Conservation (phyloP, 257 asterid genomes). For the Solanum appendiculatum region DNA sequence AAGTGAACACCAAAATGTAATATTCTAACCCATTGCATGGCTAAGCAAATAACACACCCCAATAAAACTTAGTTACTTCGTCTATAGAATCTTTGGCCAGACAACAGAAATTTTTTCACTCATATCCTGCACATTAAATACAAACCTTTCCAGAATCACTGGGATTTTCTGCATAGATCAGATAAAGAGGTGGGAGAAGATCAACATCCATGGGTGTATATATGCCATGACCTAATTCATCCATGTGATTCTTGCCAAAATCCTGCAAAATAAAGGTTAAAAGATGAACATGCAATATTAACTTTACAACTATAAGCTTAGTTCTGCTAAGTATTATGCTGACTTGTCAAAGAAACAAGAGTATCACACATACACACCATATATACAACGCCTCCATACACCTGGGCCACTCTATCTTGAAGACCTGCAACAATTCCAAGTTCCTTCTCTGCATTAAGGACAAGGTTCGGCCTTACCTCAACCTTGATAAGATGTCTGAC, state of each 20-base stretch:
- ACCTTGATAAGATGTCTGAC: slow-evolving; percentile 76
- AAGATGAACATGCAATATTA: background rate
- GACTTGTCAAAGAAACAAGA: background rate
- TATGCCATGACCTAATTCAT: slow-evolving; percentile 68
- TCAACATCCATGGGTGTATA: slow-evolving; percentile 57
- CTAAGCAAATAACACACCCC: background rate
- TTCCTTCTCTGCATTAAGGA: slow-evolving; percentile 89
- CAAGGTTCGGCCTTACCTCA: slow-evolving; percentile 78
- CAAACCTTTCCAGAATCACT: slow-evolving; percentile 94
- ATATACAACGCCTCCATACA: slow-evolving; percentile 88
- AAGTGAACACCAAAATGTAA: background rate
- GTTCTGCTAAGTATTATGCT: background rate
- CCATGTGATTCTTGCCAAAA: slow-evolving; percentile 71
- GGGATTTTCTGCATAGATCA: slow-evolving; percentile 87
- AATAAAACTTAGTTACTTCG: background rate
- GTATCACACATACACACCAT: slow-evolving; percentile 42
- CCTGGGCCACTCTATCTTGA: slow-evolving; percentile 96
- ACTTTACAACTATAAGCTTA: background rate
- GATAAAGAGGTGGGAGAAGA: slow-evolving; percentile 80
- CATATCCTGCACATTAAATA: background rate
- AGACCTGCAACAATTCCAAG: slow-evolving; percentile 97
- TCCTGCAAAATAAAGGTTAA: slow-evolving; percentile 33
- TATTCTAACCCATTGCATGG: background rate
- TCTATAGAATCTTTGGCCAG: background rate
- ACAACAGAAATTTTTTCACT: background rate